Base-by-base conservation (phyloP, 352 stramenopile genomes). In the Phytophthora foliorum region DNA sequence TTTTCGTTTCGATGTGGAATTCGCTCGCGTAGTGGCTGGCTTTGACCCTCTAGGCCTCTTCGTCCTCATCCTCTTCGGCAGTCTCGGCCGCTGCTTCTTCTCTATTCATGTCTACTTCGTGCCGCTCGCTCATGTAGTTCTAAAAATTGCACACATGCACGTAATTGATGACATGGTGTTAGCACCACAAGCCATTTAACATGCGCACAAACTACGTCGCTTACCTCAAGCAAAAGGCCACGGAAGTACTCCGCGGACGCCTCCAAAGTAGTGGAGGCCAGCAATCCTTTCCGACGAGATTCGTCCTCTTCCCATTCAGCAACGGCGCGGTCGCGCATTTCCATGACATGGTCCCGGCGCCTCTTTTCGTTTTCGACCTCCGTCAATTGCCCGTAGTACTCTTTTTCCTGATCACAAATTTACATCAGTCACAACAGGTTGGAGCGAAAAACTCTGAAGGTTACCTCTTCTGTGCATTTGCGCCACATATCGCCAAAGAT, bases 401-500 rank as follows among this genome's bases (percentile, higher is more conserved):
- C 86, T 75, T 92, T 92, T 48, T 93, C 86, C 75, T 88, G 46
- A 17, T 44, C 8, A 13, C 14, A 54, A 65, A 52, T 19, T 27
- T 6, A 57, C 6, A 46, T 6, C 17, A 46, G 39, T 27, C 10
- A 24, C 17, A 19, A 49, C 5, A 17, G 5, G 39, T 34, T 13
- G 29, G 7, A 31, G 38, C 22, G 42, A 24, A 52, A 27, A 25
- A 17, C 4, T 41, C 14, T 42, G 36, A 42, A 19, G 7, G 10
- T 44, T 68, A 88, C 80, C 73, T 94, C 86, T 45, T 94, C 86
- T 3, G 80, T 88, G 63, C 81, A 89, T 57, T 89, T 92, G 59
- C 86, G 86, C 86, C 86, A 94, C 84, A 91, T 91, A 41, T 94
- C 86, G 39, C 86, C 86, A 54, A 94, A 80, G 42, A 94, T 91